Conservation (phyloP, 306 rosid genomes). For the Cajanus cajan region DNA sequence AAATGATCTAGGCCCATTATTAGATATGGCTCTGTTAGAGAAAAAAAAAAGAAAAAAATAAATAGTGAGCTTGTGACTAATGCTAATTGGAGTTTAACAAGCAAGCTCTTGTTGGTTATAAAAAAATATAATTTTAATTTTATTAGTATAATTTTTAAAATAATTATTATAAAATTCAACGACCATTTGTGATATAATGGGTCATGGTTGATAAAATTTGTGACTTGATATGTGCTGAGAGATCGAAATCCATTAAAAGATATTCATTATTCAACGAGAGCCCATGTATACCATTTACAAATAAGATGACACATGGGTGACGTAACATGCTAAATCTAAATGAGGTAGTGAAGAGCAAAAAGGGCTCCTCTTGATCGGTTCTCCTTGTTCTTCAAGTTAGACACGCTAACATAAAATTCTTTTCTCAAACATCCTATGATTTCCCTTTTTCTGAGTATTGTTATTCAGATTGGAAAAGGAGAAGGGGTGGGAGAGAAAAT, state of each 20-base stretch:
- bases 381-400: constrained; percentile 28
- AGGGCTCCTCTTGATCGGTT: constrained; percentile 45
- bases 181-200: background rate
- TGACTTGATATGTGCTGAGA: background rate
- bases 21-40: background rate
- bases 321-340: constrained; percentile 21
- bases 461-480: constrained; percentile 31
- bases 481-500: background rate
- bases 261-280: background rate
- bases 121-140: too few species aligned
- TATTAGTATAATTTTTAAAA: too few species aligned
- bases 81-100: background rate
- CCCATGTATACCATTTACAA: background rate
- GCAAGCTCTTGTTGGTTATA: too few species aligned
- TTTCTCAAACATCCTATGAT: constrained; percentile 22
- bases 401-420: background rate
- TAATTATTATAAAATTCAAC: too few species aligned
- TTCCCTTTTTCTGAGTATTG: constrained; percentile 23
- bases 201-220: background rate
- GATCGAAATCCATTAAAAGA: background rate
- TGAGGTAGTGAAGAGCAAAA: constrained; percentile 30
- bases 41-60: background rate
- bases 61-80: background rate
- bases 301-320: constrained; percentile 10
- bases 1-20: background rate